Conservation (phyloP, 2,329 filamentous ascomycete genomes). For the Penicillium rolfsii region DNA sequence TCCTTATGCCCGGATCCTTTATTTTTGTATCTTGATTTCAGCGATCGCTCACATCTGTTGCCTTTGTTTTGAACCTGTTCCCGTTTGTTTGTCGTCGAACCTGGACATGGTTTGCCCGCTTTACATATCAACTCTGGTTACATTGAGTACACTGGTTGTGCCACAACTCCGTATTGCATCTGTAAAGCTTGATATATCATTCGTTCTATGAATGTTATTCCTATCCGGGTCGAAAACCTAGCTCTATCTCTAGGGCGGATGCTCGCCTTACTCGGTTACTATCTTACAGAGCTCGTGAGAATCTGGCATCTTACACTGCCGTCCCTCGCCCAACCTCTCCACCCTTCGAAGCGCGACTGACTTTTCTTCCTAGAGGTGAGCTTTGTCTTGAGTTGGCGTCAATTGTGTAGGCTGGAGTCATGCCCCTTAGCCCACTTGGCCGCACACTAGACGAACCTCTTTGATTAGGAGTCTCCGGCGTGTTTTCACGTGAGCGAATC, state of each 20-base stretch:
- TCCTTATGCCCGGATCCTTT: slow-evolving; percentile 19
- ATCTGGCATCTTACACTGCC: slow-evolving; percentile 10
- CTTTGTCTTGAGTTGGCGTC: slow-evolving; percentile 24
- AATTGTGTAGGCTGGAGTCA: slow-evolving; percentile 28
- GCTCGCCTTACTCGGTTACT: not conserved
- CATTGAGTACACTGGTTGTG: slow-evolving; percentile 9
- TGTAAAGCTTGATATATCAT: not conserved
- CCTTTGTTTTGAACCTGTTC: slow-evolving; percentile 10
- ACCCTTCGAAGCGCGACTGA: slow-evolving; percentile 33
- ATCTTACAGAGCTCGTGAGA: slow-evolving; percentile 6
- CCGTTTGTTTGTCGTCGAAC: slow-evolving; percentile 11
- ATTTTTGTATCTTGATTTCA: slow-evolving; percentile 25
- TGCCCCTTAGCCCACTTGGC: slow-evolving; percentile 28
- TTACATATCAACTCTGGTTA: slow-evolving; percentile 19
- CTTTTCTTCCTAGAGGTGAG: slow-evolving; percentile 42
- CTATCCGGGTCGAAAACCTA: not conserved
- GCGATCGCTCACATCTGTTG: slow-evolving; percentile 23
- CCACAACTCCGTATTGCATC: not conserved
- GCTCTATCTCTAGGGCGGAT: not conserved
- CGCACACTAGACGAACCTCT: slow-evolving; percentile 28
- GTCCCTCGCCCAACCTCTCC: slow-evolving; percentile 39
- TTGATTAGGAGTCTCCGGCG: slow-evolving; percentile 35
- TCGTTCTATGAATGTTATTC: not conserved
- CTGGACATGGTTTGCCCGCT: slow-evolving; percentile 22
- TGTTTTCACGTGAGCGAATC: slow-evolving; percentile 39